phyloP scores from a whole-genome alignment of 2,329 filamentous ascomycete genomes.

The Karstenula rhodostoma region DNA sequence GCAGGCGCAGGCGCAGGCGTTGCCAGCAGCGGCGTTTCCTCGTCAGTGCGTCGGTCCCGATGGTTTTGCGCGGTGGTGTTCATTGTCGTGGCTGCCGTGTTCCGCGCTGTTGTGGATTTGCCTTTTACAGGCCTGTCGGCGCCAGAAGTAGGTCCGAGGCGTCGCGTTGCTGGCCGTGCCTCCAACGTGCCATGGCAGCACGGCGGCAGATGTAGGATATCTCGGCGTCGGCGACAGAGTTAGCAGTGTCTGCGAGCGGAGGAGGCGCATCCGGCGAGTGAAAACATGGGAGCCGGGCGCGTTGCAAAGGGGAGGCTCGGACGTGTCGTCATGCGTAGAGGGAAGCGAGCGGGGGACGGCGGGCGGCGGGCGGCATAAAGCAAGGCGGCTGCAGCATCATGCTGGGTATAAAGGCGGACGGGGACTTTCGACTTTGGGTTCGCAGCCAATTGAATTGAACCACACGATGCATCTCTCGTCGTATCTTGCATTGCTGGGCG shows the following conservation, averaged over 20 bases:
- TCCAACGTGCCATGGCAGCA: neutral
- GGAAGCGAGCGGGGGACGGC: constrained; percentile 19
- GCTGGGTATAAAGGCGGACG: neutral
- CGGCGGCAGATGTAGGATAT: constrained; percentile 9
- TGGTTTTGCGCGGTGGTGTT: constrained; percentile 18
- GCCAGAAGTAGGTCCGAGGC: constrained; percentile 11
- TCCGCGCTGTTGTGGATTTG: constrained; percentile 8
- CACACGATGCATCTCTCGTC: constrained; percentile 33
- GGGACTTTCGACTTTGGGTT: constrained; percentile 15
- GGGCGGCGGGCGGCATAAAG: constrained; percentile 21
- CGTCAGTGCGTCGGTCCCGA: constrained; percentile 27
- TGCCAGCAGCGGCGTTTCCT: constrained; percentile 45
- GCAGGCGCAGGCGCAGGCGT: constrained; percentile 16
- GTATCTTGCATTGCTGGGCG: constrained; percentile 40
- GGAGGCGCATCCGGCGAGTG: neutral
- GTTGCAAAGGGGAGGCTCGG: constrained; percentile 18
- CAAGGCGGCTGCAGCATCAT: constrained; percentile 11
- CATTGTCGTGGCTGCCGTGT: constrained; percentile 23
- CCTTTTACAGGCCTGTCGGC: constrained; percentile 16
- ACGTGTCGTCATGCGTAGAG: constrained; percentile 52
- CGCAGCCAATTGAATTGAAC: constrained; percentile 27
- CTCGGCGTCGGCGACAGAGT: constrained; percentile 10
- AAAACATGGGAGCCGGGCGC: neutral
- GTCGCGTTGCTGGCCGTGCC: neutral
- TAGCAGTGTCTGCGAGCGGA: neutral